Evolutionary conservation across 2,329 filamentous ascomycete genomes (phyloP).

Genomic region (Alternaria burnsii): DNA sequence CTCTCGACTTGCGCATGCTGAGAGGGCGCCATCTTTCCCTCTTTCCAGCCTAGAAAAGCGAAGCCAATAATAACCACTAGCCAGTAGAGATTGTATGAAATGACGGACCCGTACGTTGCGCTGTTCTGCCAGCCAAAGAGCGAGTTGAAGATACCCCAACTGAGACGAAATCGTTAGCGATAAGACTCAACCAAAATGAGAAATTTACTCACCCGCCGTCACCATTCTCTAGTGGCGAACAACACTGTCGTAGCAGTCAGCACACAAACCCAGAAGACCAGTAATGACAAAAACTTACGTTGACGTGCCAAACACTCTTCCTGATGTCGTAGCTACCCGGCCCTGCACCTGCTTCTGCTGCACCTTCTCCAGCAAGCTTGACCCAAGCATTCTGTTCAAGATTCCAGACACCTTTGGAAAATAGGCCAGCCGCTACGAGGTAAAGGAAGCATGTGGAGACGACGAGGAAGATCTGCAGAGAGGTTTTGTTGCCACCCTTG

Average conservation of each 20-base stretch:
- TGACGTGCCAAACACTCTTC: conserved; percentile 82
- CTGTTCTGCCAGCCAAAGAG: conserved; percentile 89
- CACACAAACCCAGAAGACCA: background rate
- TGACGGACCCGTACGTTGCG: conserved; percentile 85
- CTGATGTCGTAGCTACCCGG: conserved; percentile 82
- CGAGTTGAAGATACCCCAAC: conserved; percentile 89
- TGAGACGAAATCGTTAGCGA: conserved; percentile 41
- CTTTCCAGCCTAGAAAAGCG: conserved; percentile 70
- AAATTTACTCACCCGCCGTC: conserved; percentile 57
- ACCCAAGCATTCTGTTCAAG: conserved; percentile 76
- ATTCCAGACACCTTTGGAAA: conserved; percentile 78
- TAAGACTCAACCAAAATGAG: background rate
- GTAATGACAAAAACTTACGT: conserved; percentile 61
- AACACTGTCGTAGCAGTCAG: conserved; percentile 65
- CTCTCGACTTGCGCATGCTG: conserved; percentile 14
- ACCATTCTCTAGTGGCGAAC: conserved; percentile 75
- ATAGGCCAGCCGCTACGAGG: conserved; percentile 82
- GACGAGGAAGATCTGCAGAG: conserved; percentile 80
- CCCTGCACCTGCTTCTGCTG: conserved; percentile 69
- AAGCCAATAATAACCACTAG: conserved; percentile 73
- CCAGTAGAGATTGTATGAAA: conserved; percentile 92
- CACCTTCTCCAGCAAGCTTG: conserved; percentile 69
- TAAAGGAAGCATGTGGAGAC: conserved; percentile 84
- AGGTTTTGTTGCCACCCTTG: conserved; percentile 72
- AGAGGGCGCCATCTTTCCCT: conserved; percentile 54